Conservation (phyloP, 192 early-diverging fungal species). For the Coemansia biformis region DNA sequence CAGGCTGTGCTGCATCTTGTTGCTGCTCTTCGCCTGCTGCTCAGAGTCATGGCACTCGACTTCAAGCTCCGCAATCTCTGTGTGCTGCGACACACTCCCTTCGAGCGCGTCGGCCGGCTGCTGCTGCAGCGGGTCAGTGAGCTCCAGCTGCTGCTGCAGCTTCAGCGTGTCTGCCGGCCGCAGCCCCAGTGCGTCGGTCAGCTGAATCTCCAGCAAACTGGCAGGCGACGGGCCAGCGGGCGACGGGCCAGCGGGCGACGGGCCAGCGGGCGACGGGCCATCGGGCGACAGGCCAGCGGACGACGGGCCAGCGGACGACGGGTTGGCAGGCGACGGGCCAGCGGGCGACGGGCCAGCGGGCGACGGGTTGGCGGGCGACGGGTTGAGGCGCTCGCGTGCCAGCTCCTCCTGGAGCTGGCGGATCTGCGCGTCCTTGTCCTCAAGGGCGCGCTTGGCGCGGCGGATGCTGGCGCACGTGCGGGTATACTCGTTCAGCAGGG, state of each 20-base stretch:
- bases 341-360: neutral
- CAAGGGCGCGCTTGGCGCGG: slow-evolving; percentile 32
- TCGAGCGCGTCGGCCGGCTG: slow-evolving; percentile 14
- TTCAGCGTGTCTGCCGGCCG: slow-evolving; percentile 16
- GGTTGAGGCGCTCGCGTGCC: slow-evolving; percentile 10
- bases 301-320: neutral
- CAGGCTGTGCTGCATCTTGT: slow-evolving; percentile 7
- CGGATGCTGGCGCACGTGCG: slow-evolving; percentile 47
- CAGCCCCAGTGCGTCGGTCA: too few relatives aligned
- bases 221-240: too few relatives aligned
- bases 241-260: too few relatives aligned
- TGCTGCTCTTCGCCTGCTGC: slow-evolving; percentile 4
- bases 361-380: slow-evolving; percentile 8
- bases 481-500: slow-evolving; percentile 17
- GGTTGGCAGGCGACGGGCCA: too few relatives aligned
- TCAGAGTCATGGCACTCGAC: slow-evolving; percentile 18
- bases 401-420: slow-evolving; percentile 30
- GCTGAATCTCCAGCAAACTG: too few relatives aligned
- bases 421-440: slow-evolving; percentile 16
- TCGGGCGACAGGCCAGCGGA: too few relatives aligned
- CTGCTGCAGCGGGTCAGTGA: slow-evolving; percentile 25
- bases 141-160: too few relatives aligned
- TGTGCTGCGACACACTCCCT: slow-evolving; percentile 17
- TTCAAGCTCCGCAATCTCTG: slow-evolving; percentile 25
- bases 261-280: too few relatives aligned